Conservation (phyloP, 768 basidiomycete species). For the Tricholoma furcatifolium region DNA sequence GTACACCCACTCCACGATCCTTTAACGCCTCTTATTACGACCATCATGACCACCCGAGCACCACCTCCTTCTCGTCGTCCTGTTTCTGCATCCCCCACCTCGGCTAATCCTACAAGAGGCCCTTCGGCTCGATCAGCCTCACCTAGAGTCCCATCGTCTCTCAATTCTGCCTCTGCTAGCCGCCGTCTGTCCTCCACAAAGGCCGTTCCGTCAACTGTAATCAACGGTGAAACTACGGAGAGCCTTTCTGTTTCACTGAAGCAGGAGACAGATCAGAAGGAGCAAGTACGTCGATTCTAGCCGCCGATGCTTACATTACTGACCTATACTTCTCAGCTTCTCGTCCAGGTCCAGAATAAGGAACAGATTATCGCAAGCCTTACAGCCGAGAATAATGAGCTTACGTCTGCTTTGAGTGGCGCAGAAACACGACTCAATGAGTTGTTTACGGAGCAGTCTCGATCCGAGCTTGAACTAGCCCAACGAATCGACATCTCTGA, state of each 20-base stretch:
- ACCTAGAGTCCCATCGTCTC: constrained; percentile 52
- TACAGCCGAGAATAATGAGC: constrained; percentile 59
- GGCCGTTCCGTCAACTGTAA: constrained; percentile 35
- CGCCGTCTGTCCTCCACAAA: constrained; percentile 51
- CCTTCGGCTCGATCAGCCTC: constrained; percentile 66
- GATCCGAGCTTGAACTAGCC: constrained; percentile 79
- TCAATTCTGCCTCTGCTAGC: constrained; percentile 41
- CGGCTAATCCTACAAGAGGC: constrained; percentile 47
- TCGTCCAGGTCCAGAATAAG: constrained; percentile 76
- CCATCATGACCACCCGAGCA: constrained; percentile 47
- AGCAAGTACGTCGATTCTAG: constrained; percentile 51
- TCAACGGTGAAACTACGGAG: constrained; percentile 51
- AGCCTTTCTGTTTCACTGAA: constrained; percentile 61
- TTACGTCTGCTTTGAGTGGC: constrained; percentile 61
- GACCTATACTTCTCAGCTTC: constrained; percentile 46
- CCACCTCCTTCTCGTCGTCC: constrained; percentile 48
- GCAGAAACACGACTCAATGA: constrained; percentile 77
- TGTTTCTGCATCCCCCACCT: constrained; percentile 39
- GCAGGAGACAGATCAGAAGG: constrained; percentile 79
- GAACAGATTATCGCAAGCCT: constrained; percentile 65
- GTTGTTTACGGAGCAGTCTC: constrained; percentile 76
- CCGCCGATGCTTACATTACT: constrained; percentile 1
- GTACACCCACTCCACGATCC: constrained; percentile 4
- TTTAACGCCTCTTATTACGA: constrained; percentile 15
- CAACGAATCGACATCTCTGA: constrained; percentile 82